Evolutionary conservation across 805 yeast genomes (phyloP), one percentile per base, ranked within the genome.

Genomic region (Clavispora fructus): DNA sequence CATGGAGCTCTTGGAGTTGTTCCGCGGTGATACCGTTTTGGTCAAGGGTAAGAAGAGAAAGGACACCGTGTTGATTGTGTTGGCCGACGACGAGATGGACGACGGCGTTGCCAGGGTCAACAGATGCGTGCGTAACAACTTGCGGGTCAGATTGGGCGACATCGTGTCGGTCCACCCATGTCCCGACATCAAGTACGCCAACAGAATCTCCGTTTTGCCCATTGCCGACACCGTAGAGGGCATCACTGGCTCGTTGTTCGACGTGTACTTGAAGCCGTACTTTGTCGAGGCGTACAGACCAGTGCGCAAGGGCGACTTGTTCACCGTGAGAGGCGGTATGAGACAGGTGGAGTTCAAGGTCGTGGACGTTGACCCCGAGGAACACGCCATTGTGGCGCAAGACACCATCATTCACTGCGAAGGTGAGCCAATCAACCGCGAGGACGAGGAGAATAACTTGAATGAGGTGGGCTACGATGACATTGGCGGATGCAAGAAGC

Each of bases 261-360:
- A 94, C 62, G 96, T 91, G 23, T 94, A 85, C 74, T 79, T 94
- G 66, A 94, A 94, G 73, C 99, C 99, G 35, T 94, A 94, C 74
- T 94, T 94, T 65, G 97, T 94, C 39, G 99, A 94, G 72, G 97
- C 99, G 47, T 94, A 94, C 72, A 85, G 99, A 71, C 99, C 99
- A 4, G 97, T 94, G 35, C 86, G 97, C 71, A 92, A 91, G 66
- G 97, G 97, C 54, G 99, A 94, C 64, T 87, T 87, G 59, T 94
- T 94, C 70, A 82, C 92, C 41, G 98, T 89, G 25, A 83, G 99
- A 67, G 99, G 99, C 62, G 97, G 97, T 65, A 94, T 94, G 99
- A 84, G 99, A 72, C 98, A 92, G 66, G 99, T 94, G 39, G 99
- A 94, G 69, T 94, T 94, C 74, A 95, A 94, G 69, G 97, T 94